Evolutionary conservation across 768 basidiomycete genomes (phyloP), one percentile per base, ranked within the genome.

Genomic region (Pisolithus sp.): DNA sequence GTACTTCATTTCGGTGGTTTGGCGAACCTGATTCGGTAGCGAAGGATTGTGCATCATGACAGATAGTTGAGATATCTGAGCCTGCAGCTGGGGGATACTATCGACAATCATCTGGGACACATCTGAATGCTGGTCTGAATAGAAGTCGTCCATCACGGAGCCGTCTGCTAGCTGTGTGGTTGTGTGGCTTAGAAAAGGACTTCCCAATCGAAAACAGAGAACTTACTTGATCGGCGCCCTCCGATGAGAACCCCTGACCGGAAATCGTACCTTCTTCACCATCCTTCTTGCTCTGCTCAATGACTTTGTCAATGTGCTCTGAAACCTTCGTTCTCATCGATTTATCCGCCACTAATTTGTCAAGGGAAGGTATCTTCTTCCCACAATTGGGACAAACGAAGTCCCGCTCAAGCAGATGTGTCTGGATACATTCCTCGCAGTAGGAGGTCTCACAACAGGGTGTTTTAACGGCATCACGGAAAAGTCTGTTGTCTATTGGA

Each of bases 401-500:
- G 73, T 96, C 93, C 69, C 90, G 83, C 68, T 98, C 95, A 57
- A 95, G 80, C 47, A 99, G 76, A 69, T 94, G 80, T 40, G 89
- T 93, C 68, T 94, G 89, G 56, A 99, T 89, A 72, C 95, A 97
- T 68, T 98, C 95, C 71, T 98, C 94, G 76, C 95, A 97, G 70
- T 89, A 99, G 12, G 79, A 63, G 39, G 85, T 90, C 59, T 80
- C 82, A 74, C 95, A 98, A 71, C 95, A 97, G 2, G 96, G 95
- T 3, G 92, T 94, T 71, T 89, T 88, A 64, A 95, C 89, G 43
- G 94, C 93, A 63, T 97, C 93, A 59, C 88, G 86, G 68, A 96
- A 84, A 30, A 98, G 82, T 73, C 86, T 90, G 70, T 86, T 85
- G 79, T 95, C 94, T 67, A 97, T 86, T 7, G 91, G 83, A 69